Evolutionary conservation across 2,329 filamentous ascomycete genomes (phyloP), one percentile per base, ranked within the genome.

Genomic region (Colletotrichum lini): DNA sequence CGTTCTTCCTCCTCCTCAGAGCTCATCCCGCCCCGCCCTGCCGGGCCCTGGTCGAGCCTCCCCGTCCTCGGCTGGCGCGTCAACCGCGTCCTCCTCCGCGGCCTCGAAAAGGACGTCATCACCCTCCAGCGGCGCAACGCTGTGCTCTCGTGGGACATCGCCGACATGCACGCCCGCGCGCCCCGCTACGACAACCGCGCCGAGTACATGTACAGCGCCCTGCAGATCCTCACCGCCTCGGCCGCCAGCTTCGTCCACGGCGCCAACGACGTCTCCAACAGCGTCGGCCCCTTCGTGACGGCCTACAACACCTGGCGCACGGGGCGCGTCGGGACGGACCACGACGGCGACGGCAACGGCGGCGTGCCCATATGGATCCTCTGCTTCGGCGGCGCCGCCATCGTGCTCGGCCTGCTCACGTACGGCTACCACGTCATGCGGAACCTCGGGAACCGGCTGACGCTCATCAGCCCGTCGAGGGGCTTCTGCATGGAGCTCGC

Each of bases 371-470:
- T 85, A 49, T 89, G 87, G 85, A 81, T 88, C 69, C 78, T 88
- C 15, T 83, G 83, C 60, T 82, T 86, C 40, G 84, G 86, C 18
- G 85, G 85, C 69, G 78, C 81, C 0, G 80, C 81, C 58, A 86
- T 89, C 35, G 85, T 86, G 54, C 76, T 89, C n/a, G 89, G 89
- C n/a, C 82, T 91, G 70, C 83, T 87, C 80, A 89, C 88, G 12
- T 91, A 90, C 74, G 89, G 89, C 9, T 91, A 90, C 78, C 89
- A 91, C 76, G 90, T 91, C 76, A 89, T 90, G 86, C 83, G 86
- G 62, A 85, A 85, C 57, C 82, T 89, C 67, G 87, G 87, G 10
- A 89, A 89, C 79, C 83, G 86, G 52, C 82, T 89, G 73, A 89
- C 87, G 16, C 82, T 87, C 23, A 87, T 88, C 76, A 88, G 86